phyloP scores from a whole-genome alignment of 441 rosid genomes.

The Euphorbia schlechtendalii region DNA sequence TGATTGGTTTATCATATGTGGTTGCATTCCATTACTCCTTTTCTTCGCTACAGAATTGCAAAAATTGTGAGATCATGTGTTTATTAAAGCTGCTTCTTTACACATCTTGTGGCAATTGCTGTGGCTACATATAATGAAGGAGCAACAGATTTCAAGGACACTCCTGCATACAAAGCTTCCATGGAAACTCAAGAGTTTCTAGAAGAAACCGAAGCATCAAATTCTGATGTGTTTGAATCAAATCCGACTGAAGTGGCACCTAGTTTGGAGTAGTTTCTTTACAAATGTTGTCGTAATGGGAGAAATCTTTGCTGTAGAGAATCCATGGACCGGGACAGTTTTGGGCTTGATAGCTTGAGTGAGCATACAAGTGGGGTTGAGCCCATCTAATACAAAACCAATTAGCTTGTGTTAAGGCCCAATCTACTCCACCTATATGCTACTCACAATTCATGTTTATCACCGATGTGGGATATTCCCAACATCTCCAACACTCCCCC shows the following conservation, averaged over 20 bases:
- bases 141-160: constrained; percentile 85
- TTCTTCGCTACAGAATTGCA: not conserved
- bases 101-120: constrained; percentile 41
- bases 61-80: not conserved
- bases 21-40: not conserved
- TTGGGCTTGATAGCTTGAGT: no score
- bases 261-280: no score
- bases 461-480: no score
- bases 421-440: no score
- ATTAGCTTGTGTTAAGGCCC: no score
- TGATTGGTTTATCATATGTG: not conserved
- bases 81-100: constrained; percentile 7
- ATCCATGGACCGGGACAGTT: no score
- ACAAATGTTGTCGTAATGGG: constrained; percentile 51
- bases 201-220: constrained; percentile 76
- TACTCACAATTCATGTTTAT: no score
- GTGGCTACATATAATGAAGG: constrained; percentile 77
- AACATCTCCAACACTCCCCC: no score
- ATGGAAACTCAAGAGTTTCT: constrained; percentile 58
- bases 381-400: no score
- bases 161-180: no score
- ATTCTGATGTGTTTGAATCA: constrained; percentile 63
- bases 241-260: constrained; percentile 95
- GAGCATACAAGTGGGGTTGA: no score
- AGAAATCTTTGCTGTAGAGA: constrained; percentile 7